These are phyloP conservation scores for Cenchrus purpureus DNA, from an alignment of 176 grass and related monocot species.

Conservation along the genomic window DNA sequence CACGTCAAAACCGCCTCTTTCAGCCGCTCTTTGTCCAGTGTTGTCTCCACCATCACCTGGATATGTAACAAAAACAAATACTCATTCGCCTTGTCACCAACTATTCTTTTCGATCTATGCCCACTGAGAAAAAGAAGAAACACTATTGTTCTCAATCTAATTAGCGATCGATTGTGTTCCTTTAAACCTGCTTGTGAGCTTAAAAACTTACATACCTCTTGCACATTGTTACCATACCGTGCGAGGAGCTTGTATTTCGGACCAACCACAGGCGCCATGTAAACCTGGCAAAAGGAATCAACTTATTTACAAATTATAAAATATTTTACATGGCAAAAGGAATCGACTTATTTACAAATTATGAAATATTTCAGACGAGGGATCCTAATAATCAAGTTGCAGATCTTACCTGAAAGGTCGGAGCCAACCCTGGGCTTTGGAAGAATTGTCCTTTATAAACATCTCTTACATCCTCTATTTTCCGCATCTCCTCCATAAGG, in stretches of 20 bases:
- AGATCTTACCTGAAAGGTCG: slow-evolving; percentile 77
- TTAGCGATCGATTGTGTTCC: not conserved
- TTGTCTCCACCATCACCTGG: slow-evolving; percentile 83
- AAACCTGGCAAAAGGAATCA: slow-evolving; percentile 60
- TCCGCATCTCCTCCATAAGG: slow-evolving; percentile 81
- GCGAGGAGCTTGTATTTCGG: slow-evolving; percentile 86
- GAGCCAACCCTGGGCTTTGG: slow-evolving; percentile 79
- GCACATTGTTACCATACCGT: slow-evolving; percentile 83
- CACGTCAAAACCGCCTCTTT: slow-evolving; percentile 68
- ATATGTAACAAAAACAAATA: slow-evolving; percentile 10
- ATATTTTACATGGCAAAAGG: too few relatives aligned
- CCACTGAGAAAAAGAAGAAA: not conserved
- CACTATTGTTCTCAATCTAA: not conserved
- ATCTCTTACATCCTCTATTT: slow-evolving; percentile 66
- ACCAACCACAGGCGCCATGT: slow-evolving; percentile 82
- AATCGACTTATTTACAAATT: too few relatives aligned
- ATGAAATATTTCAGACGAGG: not conserved
- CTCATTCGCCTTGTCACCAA: not conserved
- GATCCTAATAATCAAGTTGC: not conserved
- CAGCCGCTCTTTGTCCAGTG: slow-evolving; percentile 70
- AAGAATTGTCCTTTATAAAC: slow-evolving; percentile 91
- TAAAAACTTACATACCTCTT: slow-evolving; percentile 67
- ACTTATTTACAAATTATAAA: not conserved
- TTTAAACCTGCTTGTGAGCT: not conserved
- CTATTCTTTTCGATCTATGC: not conserved